Percentiles rank a stretch among this genome's conserved stretches.
Evolutionary conservation across 225 moss, liverwort and hornwort genomes (phyloP).

Genomic region (Pleurozium schreberi): DNA sequence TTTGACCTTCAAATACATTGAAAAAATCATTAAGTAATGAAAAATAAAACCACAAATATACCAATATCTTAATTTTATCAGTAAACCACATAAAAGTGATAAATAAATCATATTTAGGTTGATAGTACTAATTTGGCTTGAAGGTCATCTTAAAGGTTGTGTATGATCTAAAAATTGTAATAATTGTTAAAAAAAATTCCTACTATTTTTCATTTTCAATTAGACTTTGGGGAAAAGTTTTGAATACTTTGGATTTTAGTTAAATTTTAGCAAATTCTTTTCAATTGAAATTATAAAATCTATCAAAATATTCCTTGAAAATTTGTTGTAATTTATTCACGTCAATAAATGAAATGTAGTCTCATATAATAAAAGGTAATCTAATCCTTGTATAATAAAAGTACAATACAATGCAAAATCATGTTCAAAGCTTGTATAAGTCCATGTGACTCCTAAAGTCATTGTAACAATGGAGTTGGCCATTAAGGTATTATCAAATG

Average conservation of each 20-base stretch:
- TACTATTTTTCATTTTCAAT: background rate
- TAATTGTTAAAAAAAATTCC: too few species aligned
- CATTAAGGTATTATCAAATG: background rate
- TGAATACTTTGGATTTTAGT: background rate
- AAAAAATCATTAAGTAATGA: fast-evolving
- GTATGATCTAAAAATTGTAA: background rate
- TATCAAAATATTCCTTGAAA: too few species aligned
- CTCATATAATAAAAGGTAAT: background rate
- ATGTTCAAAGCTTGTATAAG: fast-evolving
- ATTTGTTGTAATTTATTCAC: background rate
- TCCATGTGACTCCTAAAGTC: background rate
- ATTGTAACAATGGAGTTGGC: background rate
- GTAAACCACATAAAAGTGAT: background rate
- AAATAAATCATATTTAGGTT: background rate
- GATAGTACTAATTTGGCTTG: background rate
- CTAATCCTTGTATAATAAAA: background rate
- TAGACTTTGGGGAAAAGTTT: background rate
- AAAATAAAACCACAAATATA: background rate
- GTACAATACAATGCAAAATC: background rate
- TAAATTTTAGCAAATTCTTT: background rate
- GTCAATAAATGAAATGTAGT: background rate
- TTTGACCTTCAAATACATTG: background rate
- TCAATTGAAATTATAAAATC: background rate
- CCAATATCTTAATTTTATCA: background rate
- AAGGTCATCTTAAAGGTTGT: background rate